Evolutionary conservation across 768 basidiomycete species (phyloP), one percentile per base, ranked within the genome.

Genomic region (Hypholoma fasciculare): DNA sequence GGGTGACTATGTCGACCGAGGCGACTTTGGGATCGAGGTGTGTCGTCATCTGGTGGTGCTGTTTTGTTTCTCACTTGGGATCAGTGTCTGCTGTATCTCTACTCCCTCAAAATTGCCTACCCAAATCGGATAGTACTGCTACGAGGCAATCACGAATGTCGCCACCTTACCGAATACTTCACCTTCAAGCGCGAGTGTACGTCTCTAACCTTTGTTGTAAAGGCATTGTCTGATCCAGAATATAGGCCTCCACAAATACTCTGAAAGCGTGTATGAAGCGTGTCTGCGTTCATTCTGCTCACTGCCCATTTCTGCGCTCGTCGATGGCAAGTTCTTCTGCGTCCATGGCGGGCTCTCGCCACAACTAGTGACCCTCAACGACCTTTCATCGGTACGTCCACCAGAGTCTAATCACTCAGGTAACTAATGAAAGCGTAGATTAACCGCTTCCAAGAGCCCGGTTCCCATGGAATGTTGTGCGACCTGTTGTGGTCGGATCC

Each of bases 401-500:
- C 58, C 54, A 17, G 30, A 36, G 6, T 7, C 14, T 38, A 13
- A 39, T 54, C 13, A 47, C 20, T 8, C 12, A 11, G 19, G 27
- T 23, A 20, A 26, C 52, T 56, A 44, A 63, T 56, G 55, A 30
- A n/a, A 11, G 39, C 20, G 52, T 66, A 97, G 93, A 78, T 99
- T 64, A 82, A 99, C 71, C 88, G 97, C 14, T 96, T 96, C 74
- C 81, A 88, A 70, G 97, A 99, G 70, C 96, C 97, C 2, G 94
- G 93, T 1, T 94, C 92, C 1, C 83, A 86, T 57, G 97, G 97
- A 1, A 76, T 97, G 56, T 81, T 98, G 63, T 98, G 96, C 67
- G 97, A 99, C 68, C 76, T 99, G 34, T 81, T 99, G 6, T 99
- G 97, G 97, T 86, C 96, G 0, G 97, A 98, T 71, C 97, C 97